A percentile compares a stretch with the other conserved stretches of the same genome.
Evolutionary conservation across 441 rosid species (phyloP).

Genomic region (Eruca vesicaria): DNA sequence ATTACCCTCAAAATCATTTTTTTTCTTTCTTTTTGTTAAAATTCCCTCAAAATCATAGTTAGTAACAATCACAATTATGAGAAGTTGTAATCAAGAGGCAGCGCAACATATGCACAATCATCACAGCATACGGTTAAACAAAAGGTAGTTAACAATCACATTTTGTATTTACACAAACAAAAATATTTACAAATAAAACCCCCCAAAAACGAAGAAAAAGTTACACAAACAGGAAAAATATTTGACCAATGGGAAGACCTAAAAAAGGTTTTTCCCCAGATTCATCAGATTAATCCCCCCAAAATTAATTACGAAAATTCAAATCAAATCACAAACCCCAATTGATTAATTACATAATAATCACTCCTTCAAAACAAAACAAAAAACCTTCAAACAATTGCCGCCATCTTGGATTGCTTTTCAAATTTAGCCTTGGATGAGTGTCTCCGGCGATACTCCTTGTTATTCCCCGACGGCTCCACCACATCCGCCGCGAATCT

Average conservation of each 20-base stretch:
- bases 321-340: slow-evolving; percentile 12
- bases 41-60: too few species aligned
- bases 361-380: neutral
- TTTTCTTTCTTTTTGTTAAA: too few species aligned
- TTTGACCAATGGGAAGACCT: slow-evolving; percentile 13
- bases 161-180: slow-evolving; percentile 1
- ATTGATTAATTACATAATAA: slow-evolving; percentile 12
- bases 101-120: too few species aligned
- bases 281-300: slow-evolving; percentile 10
- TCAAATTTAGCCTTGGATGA: slow-evolving; percentile 18
- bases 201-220: neutral
- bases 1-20: too few species aligned
- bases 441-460: slow-evolving; percentile 49
- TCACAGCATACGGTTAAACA: too few species aligned
- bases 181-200: slow-evolving; percentile 4
- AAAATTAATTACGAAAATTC: neutral
- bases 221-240: neutral
- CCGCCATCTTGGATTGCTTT: slow-evolving; percentile 28
- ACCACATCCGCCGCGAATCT: slow-evolving; percentile 74
- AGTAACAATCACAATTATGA: too few species aligned
- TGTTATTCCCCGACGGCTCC: slow-evolving; percentile 60
- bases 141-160: slow-evolving; percentile 9
- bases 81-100: too few species aligned
- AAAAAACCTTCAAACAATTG: slow-evolving; percentile 12
- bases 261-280: slow-evolving; percentile 15